Percentiles rank a stretch among this genome's conserved stretches.
Conservation (phyloP, 1,284 basidiomycete genomes). For the Ustilago hordei region DNA sequence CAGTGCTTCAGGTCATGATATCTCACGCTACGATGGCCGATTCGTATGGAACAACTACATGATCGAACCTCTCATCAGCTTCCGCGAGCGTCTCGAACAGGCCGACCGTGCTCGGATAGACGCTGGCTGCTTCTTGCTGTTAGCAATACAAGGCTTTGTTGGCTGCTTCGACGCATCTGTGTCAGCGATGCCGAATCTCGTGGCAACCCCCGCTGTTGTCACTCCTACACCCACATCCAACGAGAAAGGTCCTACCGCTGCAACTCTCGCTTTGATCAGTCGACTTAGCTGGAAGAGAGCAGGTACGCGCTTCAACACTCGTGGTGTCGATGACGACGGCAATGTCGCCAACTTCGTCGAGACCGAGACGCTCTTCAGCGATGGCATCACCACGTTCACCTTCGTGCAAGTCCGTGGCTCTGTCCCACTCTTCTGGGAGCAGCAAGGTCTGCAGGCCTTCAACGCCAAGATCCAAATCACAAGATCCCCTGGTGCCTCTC, state of each 20-base stretch:
- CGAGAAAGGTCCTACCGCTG: background rate
- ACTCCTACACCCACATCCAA: constrained; percentile 72
- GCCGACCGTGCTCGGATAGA: constrained; percentile 80
- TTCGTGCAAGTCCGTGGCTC: constrained; percentile 94
- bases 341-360: constrained; percentile 98
- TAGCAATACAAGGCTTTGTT: constrained; percentile 92
- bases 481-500: constrained; percentile 88
- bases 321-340: constrained; percentile 97
- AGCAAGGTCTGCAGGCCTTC: constrained; percentile 80
- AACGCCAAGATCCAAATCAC: constrained; percentile 70
- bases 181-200: constrained; percentile 47
- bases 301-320: constrained; percentile 95
- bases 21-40: constrained; percentile 69
- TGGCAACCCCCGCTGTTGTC: background rate
- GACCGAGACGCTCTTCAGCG: constrained; percentile 91
- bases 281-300: constrained; percentile 92
- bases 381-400: constrained; percentile 84
- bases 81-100: constrained; percentile 79
- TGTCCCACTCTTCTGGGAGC: constrained; percentile 90
- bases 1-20: constrained; percentile 40
- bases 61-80: constrained; percentile 81
- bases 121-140: constrained; percentile 71
- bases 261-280: constrained; percentile 83
- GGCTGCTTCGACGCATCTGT: constrained; percentile 75
- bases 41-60: constrained; percentile 86